phyloP scores from a whole-genome alignment of 2,329 filamentous ascomycete species.

The Cladorrhinum sp. region DNA sequence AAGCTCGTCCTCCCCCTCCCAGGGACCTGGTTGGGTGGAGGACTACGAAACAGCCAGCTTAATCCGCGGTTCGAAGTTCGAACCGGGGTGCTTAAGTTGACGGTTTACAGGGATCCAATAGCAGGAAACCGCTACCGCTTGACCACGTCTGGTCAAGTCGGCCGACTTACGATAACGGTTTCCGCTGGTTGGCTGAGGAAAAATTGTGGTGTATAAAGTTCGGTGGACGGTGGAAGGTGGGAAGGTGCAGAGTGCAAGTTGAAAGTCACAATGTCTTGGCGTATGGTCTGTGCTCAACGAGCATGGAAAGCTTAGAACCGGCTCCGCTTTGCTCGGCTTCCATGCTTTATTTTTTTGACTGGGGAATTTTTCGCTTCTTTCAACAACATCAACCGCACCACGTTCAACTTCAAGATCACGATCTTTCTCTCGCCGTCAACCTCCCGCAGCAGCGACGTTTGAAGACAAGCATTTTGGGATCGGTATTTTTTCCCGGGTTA shows the following conservation, averaged over 20 bases:
- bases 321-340: background rate
- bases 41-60: no score
- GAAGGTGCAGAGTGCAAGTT: background rate
- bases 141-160: no score
- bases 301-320: background rate
- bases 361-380: background rate
- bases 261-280: background rate
- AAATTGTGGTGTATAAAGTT: background rate
- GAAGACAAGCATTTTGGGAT: background rate
- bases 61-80: background rate
- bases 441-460: background rate
- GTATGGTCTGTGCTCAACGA: background rate
- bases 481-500: background rate
- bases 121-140: background rate
- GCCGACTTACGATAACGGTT: background rate
- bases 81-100: background rate
- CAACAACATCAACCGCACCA: background rate
- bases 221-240: no score
- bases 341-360: background rate
- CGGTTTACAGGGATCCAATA: no score
- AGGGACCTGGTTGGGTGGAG: no score
- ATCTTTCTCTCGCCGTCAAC: background rate
- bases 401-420: no score
- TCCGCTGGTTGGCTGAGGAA: background rate
- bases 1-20: background rate